These are phyloP conservation scores for Penicillium sp. DNA, from an alignment of 2,329 filamentous ascomycete species.

Conservation along the genomic window DNA sequence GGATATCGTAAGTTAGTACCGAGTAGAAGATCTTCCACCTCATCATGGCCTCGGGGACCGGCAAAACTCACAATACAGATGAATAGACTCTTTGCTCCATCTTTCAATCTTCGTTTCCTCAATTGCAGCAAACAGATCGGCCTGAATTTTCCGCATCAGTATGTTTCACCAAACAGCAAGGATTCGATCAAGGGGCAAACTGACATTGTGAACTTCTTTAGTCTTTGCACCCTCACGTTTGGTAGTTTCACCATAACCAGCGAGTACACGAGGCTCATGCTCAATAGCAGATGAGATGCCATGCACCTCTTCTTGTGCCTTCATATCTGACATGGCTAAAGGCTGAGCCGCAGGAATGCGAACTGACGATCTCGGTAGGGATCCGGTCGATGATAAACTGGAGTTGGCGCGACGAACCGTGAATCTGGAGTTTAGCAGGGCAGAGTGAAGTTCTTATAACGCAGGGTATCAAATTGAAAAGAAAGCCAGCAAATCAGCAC, in stretches of 20 bases:
- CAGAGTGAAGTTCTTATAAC: conserved; percentile 22
- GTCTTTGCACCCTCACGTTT: conserved; percentile 37
- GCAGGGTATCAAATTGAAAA: background rate
- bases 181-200: conserved; percentile 12
- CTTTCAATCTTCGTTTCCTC: conserved; percentile 47
- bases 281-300: conserved; percentile 21
- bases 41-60: background rate
- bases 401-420: conserved; percentile 7
- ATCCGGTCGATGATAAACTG: conserved; percentile 2
- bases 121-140: conserved; percentile 51
- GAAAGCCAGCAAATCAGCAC: background rate
- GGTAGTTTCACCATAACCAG: conserved; percentile 25
- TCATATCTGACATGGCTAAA: conserved; percentile 22
- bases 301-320: conserved; percentile 18
- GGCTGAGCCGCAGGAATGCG: background rate
- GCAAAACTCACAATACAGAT: conserved; percentile 31
- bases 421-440: conserved; percentile 8
- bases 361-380: background rate
- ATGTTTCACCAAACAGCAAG: background rate
- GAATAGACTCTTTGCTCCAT: conserved; percentile 33
- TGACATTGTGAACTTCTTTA: conserved; percentile 47
- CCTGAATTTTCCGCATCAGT: conserved; percentile 32
- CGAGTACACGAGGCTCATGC: conserved; percentile 15
- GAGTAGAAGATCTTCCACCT: conserved; percentile 19
- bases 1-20: background rate